A percentile compares a stretch with the other conserved stretches of the same genome.
These are phyloP conservation scores for Debaryomycetaceae sp. DNA, from an alignment of 1,139 yeast species.

Conservation along the genomic window DNA sequence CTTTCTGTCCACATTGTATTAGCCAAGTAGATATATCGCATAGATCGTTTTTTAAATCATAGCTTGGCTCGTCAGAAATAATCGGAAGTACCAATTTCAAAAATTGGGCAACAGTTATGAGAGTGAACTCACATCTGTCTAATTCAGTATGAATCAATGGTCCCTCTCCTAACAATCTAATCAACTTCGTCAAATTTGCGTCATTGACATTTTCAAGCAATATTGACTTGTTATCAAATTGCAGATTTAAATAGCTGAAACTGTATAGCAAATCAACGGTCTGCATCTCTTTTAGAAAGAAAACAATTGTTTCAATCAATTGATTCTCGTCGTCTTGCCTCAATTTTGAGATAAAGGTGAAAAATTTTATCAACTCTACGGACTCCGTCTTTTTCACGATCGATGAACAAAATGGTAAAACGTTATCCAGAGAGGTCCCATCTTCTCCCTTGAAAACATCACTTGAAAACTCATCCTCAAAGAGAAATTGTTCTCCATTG, in stretches of 20 bases:
- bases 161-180: slow-evolving; percentile 30
- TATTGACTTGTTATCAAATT: not conserved
- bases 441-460: not conserved
- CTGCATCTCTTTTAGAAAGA: not conserved
- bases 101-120: slow-evolving; percentile 23
- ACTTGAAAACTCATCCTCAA: not conserved
- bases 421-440: not conserved
- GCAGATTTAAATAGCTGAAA: not conserved
- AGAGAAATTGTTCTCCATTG: not conserved
- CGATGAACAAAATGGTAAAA: not conserved
- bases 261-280: slow-evolving; percentile 3
- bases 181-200: slow-evolving; percentile 9
- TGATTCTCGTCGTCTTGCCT: not conserved
- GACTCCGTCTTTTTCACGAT: not conserved
- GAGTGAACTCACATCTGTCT: slow-evolving; percentile 35
- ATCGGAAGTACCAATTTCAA: slow-evolving; percentile 14
- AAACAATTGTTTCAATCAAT: not conserved
- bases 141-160: slow-evolving; percentile 20
- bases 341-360: not conserved
- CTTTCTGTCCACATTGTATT: slow-evolving; percentile 25
- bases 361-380: slow-evolving; percentile 2
- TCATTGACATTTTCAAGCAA: slow-evolving; percentile 1
- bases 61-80: slow-evolving; percentile 8
- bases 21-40: slow-evolving; percentile 35
- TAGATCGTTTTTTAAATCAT: slow-evolving; percentile 25